phyloP scores from a whole-genome alignment of 2,329 filamentous ascomycete genomes.

The Penicillium janthinellum region DNA sequence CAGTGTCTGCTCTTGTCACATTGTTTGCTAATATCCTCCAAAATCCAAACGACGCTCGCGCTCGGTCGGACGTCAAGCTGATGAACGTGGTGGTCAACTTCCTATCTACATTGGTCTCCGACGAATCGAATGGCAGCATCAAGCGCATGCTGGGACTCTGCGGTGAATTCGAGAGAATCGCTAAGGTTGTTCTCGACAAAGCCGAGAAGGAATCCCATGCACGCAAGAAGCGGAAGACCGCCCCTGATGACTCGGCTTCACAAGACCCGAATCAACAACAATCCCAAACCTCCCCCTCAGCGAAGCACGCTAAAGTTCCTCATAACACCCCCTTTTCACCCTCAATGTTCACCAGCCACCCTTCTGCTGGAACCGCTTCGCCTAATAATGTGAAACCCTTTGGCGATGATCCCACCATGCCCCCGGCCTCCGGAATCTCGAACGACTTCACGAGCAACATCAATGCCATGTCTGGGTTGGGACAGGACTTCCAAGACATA shows the following conservation, averaged over 20 bases:
- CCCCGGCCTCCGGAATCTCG: conserved; percentile 25
- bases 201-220: conserved; percentile 80
- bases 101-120: conserved; percentile 81
- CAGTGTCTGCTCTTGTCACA: conserved; percentile 90
- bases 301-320: conserved; percentile 29
- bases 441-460: conserved; percentile 30
- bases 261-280: conserved; percentile 24
- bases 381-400: conserved; percentile 27
- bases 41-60: conserved; percentile 86
- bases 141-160: conserved; percentile 93
- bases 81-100: conserved; percentile 95
- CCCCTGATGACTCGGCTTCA: conserved; percentile 50
- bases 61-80: conserved; percentile 82
- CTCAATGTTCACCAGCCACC: conserved; percentile 27
- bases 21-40: conserved; percentile 96
- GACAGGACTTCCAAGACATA: conserved; percentile 42
- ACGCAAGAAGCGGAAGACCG: conserved; percentile 80
- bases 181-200: conserved; percentile 86
- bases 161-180: conserved; percentile 94
- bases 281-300: conserved; percentile 24
- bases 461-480: conserved; percentile 32
- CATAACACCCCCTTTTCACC: conserved; percentile 29
- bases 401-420: conserved; percentile 26
- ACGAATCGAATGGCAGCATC: conserved; percentile 86
- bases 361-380: conserved; percentile 19